These are phyloP conservation scores for Closterium sp. DNA, from an alignment of 139 green algal species.

Conservation along the genomic window DNA sequence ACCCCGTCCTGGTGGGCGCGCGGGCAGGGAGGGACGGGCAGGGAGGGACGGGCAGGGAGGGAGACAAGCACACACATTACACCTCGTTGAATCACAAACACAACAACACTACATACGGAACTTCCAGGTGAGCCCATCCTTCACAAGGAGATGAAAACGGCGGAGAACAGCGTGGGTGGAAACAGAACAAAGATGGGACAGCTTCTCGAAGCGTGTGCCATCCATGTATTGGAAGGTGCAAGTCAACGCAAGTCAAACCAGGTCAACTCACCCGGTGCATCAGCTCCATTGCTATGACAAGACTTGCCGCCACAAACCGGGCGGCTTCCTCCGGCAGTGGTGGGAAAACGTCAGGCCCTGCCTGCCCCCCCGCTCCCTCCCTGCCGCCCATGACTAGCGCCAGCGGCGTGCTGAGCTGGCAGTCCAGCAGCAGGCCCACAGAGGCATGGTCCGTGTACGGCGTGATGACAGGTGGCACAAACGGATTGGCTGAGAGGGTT, in stretches of 20 bases:
- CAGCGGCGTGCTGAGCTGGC: conserved; percentile 5
- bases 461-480: conserved; percentile 22
- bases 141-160: no score
- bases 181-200: no score
- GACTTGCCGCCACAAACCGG: conserved; percentile 20
- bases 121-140: no score
- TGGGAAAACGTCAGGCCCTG: not conserved
- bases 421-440: conserved; percentile 15
- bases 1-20: conserved; percentile 23
- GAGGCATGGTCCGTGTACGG: conserved; percentile 19
- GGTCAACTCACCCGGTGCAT: conserved; percentile 6
- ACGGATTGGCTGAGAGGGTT: not conserved
- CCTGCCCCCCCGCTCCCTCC: no score
- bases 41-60: no score
- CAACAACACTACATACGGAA: no score
- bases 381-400: not conserved
- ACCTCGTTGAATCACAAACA: no score
- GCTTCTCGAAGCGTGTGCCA: no score
- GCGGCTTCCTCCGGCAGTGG: not conserved
- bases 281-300: conserved; percentile 40
- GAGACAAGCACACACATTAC: no score
- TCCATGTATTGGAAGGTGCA: not conserved
- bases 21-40: no score
- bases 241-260: not conserved
- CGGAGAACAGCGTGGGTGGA: no score